Conservation (phyloP, 129 eudicot genomes). For the Oenanthe sinensis region DNA sequence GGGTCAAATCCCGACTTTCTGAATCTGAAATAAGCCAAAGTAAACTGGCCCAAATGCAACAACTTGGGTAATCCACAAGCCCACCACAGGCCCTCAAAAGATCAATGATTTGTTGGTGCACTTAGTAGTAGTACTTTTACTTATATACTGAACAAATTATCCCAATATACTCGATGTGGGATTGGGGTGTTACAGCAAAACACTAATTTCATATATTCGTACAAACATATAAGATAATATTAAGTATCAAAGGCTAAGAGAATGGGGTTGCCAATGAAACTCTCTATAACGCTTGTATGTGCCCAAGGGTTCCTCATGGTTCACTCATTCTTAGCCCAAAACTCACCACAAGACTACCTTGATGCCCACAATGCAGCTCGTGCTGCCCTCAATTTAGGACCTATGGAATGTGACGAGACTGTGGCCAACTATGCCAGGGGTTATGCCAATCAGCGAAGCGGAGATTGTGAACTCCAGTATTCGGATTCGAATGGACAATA, state of each 20-base stretch:
- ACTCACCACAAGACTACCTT: conserved; percentile 24
- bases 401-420: conserved; percentile 34
- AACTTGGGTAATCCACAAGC: too few relatives aligned
- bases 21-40: too few relatives aligned
- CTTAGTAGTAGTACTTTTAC: too few relatives aligned
- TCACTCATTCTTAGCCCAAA: conserved; percentile 19
- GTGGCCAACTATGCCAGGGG: conserved; percentile 40
- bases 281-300: neutral
- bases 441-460: conserved; percentile 26
- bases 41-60: too few relatives aligned
- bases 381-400: conserved; percentile 34
- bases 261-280: neutral
- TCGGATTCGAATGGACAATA: conserved; percentile 25
- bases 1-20: too few relatives aligned
- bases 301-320: conserved; percentile 8
- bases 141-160: too few relatives aligned
- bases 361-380: conserved; percentile 51
- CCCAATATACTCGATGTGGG: too few relatives aligned
- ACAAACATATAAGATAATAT: too few relatives aligned
- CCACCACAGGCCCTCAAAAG: too few relatives aligned
- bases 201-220: too few relatives aligned
- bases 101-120: too few relatives aligned
- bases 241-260: neutral
- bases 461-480: conserved; percentile 29
- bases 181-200: too few relatives aligned